Conservation (phyloP, 2,329 filamentous ascomycete species). For the Dothistroma pini region DNA sequence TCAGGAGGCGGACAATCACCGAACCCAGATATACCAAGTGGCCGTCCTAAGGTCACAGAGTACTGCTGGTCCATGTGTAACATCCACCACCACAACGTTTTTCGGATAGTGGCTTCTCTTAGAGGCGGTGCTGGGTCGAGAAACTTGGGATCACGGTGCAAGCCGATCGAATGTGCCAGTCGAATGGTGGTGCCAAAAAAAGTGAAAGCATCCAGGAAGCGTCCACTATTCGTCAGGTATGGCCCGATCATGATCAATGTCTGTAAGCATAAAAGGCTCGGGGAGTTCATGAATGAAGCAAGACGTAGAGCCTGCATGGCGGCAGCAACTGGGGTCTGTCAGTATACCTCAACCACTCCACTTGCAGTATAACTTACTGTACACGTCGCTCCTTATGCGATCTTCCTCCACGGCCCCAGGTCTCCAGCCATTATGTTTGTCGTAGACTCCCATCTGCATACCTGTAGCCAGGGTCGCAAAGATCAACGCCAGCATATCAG, state of each 20-base stretch:
- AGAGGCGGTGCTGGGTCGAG: conserved; percentile 43
- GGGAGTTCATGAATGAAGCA: conserved; percentile 48
- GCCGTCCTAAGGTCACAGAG: conserved; percentile 48
- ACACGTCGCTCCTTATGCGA: conserved; percentile 41
- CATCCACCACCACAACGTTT: conserved; percentile 52
- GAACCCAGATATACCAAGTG: conserved; percentile 48
- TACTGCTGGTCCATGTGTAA: conserved; percentile 52
- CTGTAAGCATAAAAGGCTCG: conserved; percentile 46
- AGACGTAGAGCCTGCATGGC: conserved; percentile 50
- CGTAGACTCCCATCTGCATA: conserved; percentile 45
- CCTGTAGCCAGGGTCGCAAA: conserved; percentile 48
- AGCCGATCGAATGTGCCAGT: conserved; percentile 48
- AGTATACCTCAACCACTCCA: neutral
- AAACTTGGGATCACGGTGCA: conserved; percentile 48
- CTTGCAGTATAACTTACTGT: conserved; percentile 38
- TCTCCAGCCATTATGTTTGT: conserved; percentile 41
- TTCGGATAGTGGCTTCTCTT: conserved; percentile 42
- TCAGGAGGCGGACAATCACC: conserved; percentile 49
- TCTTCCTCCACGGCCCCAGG: conserved; percentile 38
- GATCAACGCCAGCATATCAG: conserved; percentile 48
- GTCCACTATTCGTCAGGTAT: conserved; percentile 49
- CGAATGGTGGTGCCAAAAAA: conserved; percentile 49
- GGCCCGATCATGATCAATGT: conserved; percentile 48
- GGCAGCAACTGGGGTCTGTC: conserved; percentile 40
- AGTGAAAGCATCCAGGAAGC: conserved; percentile 50